Percentiles rank a stretch among this genome's conserved stretches.
phyloP scores from a whole-genome alignment of 306 rosid genomes.

The Ammopiptanthus mongolicus region DNA sequence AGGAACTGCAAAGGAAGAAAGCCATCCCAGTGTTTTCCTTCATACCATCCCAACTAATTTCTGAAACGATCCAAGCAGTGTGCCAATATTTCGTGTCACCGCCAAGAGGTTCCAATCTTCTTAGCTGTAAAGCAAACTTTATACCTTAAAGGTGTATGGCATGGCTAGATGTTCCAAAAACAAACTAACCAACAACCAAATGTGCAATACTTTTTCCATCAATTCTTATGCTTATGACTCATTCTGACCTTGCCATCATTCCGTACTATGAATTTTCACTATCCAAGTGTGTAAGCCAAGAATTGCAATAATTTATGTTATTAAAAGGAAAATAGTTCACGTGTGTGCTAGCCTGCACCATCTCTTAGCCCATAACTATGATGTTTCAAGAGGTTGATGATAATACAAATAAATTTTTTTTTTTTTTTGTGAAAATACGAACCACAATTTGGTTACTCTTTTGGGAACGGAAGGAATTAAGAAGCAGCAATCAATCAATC shows the following conservation, averaged over 20 bases:
- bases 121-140: constrained; percentile 45
- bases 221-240: constrained; percentile 34
- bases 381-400: neutral
- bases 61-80: constrained; percentile 6
- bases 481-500: neutral
- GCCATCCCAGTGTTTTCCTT: too few relatives aligned
- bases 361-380: constrained; percentile 2
- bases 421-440: neutral
- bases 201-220: constrained; percentile 47
- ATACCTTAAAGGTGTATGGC: constrained; percentile 41
- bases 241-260: constrained; percentile 25
- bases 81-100: neutral
- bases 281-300: constrained; percentile 23
- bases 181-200: constrained; percentile 46
- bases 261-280: constrained; percentile 18
- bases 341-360: neutral
- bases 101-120: constrained; percentile 16
- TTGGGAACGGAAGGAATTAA: neutral
- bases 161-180: constrained; percentile 26
- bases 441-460: neutral
- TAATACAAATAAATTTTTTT: too few relatives aligned
- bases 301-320: constrained; percentile 13
- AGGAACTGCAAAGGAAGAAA: too few relatives aligned
- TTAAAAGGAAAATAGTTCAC: neutral
- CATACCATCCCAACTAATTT: too few relatives aligned